These are phyloP conservation scores for Lentinus polychrous DNA, from an alignment of 1,284 basidiomycete genomes.

Conservation along the genomic window DNA sequence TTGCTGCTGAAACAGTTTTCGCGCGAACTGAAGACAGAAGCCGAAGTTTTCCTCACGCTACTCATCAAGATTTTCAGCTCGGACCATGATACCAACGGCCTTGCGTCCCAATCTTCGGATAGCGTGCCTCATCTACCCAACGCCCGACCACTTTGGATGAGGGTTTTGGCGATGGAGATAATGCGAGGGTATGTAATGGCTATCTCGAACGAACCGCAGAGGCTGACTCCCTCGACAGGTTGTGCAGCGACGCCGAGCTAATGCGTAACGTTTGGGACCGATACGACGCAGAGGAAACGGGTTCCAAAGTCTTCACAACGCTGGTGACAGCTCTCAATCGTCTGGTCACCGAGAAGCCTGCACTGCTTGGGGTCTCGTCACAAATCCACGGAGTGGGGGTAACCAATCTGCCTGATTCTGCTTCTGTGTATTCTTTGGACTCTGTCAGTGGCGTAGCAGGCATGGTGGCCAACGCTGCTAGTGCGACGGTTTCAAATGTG, in stretches of 20 bases:
- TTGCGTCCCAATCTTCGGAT: constrained; percentile 24
- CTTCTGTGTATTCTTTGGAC: constrained; percentile 42
- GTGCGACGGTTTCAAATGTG: constrained; percentile 68
- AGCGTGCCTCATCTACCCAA: constrained; percentile 15
- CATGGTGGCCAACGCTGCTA: constrained; percentile 79
- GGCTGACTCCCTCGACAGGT: constrained; percentile 26
- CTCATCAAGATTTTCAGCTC: constrained; percentile 76
- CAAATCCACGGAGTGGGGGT: constrained; percentile 80
- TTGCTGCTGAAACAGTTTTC: constrained; percentile 91
- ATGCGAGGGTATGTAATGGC: constrained; percentile 60
- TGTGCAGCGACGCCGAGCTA: constrained; percentile 80
- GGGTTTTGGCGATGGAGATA: constrained; percentile 88
- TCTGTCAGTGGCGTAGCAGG: constrained; percentile 68
- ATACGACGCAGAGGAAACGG: constrained; percentile 64
- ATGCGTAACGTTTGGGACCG: constrained; percentile 77
- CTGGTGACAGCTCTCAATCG: constrained; percentile 79
- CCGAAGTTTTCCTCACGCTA: constrained; percentile 80
- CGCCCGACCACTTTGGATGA: constrained; percentile 74
- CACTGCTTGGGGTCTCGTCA: constrained; percentile 68
- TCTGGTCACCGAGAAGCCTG: constrained; percentile 82
- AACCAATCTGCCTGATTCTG: constrained; percentile 27
- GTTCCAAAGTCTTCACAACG: constrained; percentile 71
- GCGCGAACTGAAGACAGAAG: constrained; percentile 69
- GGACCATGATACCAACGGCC: constrained; percentile 40
- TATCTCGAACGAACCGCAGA: background rate